Conservation (phyloP, 148 eudicot genomes). For the Rhododendron williamsianum region DNA sequence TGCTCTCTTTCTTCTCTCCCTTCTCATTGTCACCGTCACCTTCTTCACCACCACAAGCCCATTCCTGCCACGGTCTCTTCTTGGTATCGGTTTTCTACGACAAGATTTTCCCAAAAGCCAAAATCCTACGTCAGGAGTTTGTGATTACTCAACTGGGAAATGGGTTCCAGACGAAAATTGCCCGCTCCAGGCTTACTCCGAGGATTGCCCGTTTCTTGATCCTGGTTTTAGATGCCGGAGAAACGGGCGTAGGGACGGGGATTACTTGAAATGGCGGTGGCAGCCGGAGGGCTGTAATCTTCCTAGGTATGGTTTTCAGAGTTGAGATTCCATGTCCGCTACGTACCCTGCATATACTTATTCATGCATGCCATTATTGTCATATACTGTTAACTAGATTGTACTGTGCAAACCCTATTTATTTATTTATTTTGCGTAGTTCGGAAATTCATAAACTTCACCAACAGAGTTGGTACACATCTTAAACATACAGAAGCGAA, state of each 20-base stretch:
- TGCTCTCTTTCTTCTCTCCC: conserved; percentile 16
- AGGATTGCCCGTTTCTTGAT: conserved; percentile 66
- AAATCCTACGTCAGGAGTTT: conserved; percentile 2
- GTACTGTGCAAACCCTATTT: too few species aligned
- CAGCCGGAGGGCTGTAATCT: conserved; percentile 53
- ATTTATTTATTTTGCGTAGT: too few species aligned
- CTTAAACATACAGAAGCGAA: too few species aligned
- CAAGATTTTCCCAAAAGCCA: conserved; percentile 4
- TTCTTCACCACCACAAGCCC: conserved; percentile 20
- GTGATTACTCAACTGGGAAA: conserved; percentile 56
- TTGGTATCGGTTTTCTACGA: conserved; percentile 9
- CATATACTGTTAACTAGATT: too few species aligned
- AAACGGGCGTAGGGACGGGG: conserved; percentile 49
- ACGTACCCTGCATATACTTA: background rate
- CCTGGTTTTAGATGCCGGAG: conserved; percentile 66
- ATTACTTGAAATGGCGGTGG: conserved; percentile 75
- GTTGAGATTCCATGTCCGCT: background rate
- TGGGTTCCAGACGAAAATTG: conserved; percentile 61
- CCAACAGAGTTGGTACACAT: too few species aligned
- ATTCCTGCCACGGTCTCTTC: conserved; percentile 16
- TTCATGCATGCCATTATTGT: background rate
- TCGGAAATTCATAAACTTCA: too few species aligned
- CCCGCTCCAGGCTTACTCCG: conserved; percentile 30
- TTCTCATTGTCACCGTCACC: conserved; percentile 23
- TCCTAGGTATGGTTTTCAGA: conserved; percentile 48